phyloP scores from a whole-genome alignment of 345 rosid genomes.

The Barbarea vulgaris region DNA sequence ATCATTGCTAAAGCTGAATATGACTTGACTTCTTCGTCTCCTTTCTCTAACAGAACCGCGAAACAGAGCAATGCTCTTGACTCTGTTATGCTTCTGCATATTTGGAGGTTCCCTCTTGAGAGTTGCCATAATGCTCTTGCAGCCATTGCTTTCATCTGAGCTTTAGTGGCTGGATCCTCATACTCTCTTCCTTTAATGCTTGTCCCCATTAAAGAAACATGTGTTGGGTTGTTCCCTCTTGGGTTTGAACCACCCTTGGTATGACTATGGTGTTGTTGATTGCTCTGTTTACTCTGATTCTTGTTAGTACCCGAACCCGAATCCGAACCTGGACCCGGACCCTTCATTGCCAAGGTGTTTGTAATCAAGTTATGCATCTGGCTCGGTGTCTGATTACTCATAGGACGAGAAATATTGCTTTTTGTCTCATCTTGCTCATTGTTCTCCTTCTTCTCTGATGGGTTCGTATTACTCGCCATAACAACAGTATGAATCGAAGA shows the following conservation, averaged over 20 bases:
- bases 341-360: slow-evolving; percentile 47
- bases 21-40: slow-evolving; percentile 59
- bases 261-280: slow-evolving; percentile 33
- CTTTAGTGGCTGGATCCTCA: slow-evolving; percentile 60
- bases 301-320: slow-evolving; percentile 18
- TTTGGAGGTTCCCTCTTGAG: slow-evolving; percentile 58
- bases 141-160: slow-evolving; percentile 83
- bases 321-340: slow-evolving; percentile 19
- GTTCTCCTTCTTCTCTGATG: not conserved
- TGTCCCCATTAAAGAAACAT: slow-evolving; percentile 51
- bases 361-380: slow-evolving; percentile 56
- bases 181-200: slow-evolving; percentile 66
- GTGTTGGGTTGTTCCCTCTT: slow-evolving; percentile 43
- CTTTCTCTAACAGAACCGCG: slow-evolving; percentile 64
- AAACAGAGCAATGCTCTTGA: slow-evolving; percentile 73
- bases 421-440: slow-evolving; percentile 32
- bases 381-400: slow-evolving; percentile 46
- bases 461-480: slow-evolving; percentile 45
- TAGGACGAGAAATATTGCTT: slow-evolving; percentile 45
- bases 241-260: slow-evolving; percentile 30
- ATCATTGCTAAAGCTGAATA: slow-evolving; percentile 74
- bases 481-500: slow-evolving; percentile 57
- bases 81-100: slow-evolving; percentile 67
- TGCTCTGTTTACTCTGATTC: slow-evolving; percentile 28
- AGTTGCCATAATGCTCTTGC: slow-evolving; percentile 77